Percentiles rank a stretch among this genome's conserved stretches.
Evolutionary conservation across 2,329 filamentous ascomycete species (phyloP).

Genomic region (Scorias spongiosa): DNA sequence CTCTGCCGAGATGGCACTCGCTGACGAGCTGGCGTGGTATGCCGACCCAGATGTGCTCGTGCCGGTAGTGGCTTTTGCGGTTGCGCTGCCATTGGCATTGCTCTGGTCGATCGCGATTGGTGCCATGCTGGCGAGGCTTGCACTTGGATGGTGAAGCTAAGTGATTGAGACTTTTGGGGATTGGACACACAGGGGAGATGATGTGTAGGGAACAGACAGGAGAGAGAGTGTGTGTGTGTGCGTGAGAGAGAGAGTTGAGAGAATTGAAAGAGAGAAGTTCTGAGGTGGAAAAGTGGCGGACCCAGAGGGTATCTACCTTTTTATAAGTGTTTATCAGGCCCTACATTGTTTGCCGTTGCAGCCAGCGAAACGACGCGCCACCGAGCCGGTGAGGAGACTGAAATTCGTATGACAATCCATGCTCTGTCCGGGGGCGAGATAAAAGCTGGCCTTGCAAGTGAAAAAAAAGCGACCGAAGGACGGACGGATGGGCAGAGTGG

Average conservation of each 20-base stretch:
- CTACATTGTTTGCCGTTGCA: no score
- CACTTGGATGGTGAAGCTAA: neutral
- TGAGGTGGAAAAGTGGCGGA: neutral
- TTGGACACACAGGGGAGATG: neutral
- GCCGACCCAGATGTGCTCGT: conserved; percentile 26
- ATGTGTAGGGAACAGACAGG: neutral
- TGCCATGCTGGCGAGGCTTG: conserved; percentile 15
- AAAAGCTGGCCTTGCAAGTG: no score
- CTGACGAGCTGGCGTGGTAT: conserved; percentile 65
- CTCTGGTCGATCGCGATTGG: conserved; percentile 19
- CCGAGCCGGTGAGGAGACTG: no score
- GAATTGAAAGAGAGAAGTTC: neutral
- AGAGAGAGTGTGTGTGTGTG: no score
- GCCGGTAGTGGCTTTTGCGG: conserved; percentile 28
- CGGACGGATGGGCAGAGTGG: no score
- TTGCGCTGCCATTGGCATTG: conserved; percentile 13
- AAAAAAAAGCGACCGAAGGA: no score
- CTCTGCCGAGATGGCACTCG: conserved; percentile 66
- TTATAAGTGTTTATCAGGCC: no score
- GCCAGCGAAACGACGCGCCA: no score
- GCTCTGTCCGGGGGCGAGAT: no score
- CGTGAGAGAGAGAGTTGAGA: neutral
- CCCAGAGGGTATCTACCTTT: neutral
- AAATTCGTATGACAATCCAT: no score
- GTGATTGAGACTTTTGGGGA: no score